Percentiles rank a stretch among this genome's conserved stretches.
Conservation (phyloP, 768 basidiomycete species). For the Strobilomyces dryophilus region DNA sequence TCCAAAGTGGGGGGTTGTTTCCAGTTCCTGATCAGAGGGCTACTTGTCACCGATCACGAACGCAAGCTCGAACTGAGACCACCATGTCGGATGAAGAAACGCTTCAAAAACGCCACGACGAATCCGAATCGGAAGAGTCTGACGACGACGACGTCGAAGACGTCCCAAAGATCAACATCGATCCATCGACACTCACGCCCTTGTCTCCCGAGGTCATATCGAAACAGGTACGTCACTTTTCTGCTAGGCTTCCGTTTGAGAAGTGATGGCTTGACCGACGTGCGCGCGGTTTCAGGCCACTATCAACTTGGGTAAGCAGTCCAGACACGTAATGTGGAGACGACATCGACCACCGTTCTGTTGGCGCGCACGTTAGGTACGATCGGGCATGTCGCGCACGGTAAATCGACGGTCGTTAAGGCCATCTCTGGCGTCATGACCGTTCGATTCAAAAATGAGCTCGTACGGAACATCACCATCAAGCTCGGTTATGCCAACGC, state of each 20-base stretch:
- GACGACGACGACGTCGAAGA: slow-evolving; percentile 50
- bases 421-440: slow-evolving; percentile 99
- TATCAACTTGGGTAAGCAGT: slow-evolving; percentile 74
- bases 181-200: slow-evolving; percentile 78
- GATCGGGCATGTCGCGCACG: slow-evolving; percentile 98
- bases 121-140: slow-evolving; percentile 70
- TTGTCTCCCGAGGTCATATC: slow-evolving; percentile 88
- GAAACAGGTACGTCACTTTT: slow-evolving; percentile 65
- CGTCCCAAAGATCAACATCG: slow-evolving; percentile 69
- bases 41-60: slow-evolving; percentile 13
- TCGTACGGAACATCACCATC: slow-evolving; percentile 98
- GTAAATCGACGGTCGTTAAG: slow-evolving; percentile 95
- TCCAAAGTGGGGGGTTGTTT: slow-evolving; percentile 3
- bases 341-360: slow-evolving; percentile 4
- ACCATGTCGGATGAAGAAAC: slow-evolving; percentile 70
- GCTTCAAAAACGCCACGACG: slow-evolving; percentile 57
- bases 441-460: slow-evolving; percentile 98
- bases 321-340: not conserved
- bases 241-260: not conserved
- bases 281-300: slow-evolving; percentile 62
- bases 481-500: slow-evolving; percentile 99
- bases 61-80: slow-evolving; percentile 2
- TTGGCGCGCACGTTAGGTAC: slow-evolving; percentile 56
- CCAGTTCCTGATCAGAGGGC: slow-evolving; percentile 2
- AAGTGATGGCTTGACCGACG: not conserved